Percentiles rank a stretch among this genome's conserved stretches.
phyloP scores from a whole-genome alignment of 2,329 filamentous ascomycete species.

The Arthroderma sp. region DNA sequence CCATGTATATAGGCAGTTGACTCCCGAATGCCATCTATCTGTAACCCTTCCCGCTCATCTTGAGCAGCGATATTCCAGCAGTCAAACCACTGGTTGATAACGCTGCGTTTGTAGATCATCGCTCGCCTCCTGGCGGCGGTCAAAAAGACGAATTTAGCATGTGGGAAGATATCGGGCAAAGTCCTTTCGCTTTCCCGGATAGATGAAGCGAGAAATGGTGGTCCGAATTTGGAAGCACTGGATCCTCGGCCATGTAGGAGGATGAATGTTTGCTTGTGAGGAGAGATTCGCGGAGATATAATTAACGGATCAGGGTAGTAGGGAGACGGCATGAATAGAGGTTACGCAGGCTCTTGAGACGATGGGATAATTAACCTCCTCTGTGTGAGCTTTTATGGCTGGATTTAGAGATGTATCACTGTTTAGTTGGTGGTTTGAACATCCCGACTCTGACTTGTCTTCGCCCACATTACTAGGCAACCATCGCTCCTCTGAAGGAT shows the following conservation, averaged over 20 bases:
- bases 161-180: conserved; percentile 12
- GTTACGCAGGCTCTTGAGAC: too few species aligned
- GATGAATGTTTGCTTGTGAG: conserved; percentile 35
- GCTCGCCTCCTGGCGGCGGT: conserved; percentile 36
- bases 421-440: too few species aligned
- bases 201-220: conserved; percentile 24
- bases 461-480: too few species aligned
- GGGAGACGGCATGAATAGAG: too few species aligned
- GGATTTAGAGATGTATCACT: too few species aligned
- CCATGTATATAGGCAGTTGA: conserved; percentile 24
- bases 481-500: too few species aligned
- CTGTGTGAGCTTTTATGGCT: too few species aligned
- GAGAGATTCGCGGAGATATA: too few species aligned
- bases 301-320: too few species aligned
- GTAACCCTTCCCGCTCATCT: conserved; percentile 28
- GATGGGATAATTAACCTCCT: too few species aligned
- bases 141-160: conserved; percentile 39
- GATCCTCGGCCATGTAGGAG: conserved; percentile 40
- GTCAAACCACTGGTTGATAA: conserved; percentile 42
- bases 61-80: conserved; percentile 31
- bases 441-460: too few species aligned
- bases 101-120: conserved; percentile 28
- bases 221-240: conserved; percentile 29
- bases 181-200: conserved; percentile 2
- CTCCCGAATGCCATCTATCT: conserved; percentile 34